These are phyloP conservation scores for Hortaea werneckii DNA, from an alignment of 2,329 filamentous ascomycete species.

Conservation along the genomic window DNA sequence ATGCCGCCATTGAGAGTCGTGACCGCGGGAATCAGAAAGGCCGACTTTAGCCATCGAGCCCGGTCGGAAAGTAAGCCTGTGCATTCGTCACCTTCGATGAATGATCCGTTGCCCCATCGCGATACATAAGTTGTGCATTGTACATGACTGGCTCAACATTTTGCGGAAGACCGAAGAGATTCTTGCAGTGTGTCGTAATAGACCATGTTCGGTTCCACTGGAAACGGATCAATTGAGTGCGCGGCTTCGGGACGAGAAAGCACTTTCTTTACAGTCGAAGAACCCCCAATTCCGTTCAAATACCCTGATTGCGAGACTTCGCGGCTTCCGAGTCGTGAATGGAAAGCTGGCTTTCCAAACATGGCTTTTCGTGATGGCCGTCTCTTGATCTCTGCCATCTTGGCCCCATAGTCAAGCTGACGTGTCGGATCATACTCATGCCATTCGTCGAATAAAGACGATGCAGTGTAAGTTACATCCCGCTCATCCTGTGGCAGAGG, in stretches of 20 bases:
- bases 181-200: slow-evolving; percentile 11
- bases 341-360: slow-evolving; percentile 12
- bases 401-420: slow-evolving; percentile 36
- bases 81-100: slow-evolving; percentile 9
- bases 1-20: too few relatives aligned
- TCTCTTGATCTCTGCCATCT: slow-evolving; percentile 44
- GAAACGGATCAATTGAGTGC: background rate
- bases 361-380: slow-evolving; percentile 28
- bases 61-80: slow-evolving; percentile 8
- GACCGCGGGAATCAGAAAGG: too few relatives aligned
- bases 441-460: slow-evolving; percentile 15
- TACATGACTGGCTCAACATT: slow-evolving; percentile 11
- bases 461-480: too few relatives aligned
- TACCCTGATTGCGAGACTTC: background rate
- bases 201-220: slow-evolving; percentile 1
- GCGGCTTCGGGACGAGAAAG: background rate
- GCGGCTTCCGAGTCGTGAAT: slow-evolving; percentile 3
- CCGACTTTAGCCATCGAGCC: background rate
- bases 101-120: slow-evolving; percentile 9
- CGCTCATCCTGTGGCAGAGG: too few relatives aligned
- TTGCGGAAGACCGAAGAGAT: slow-evolving; percentile 3
- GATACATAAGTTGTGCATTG: slow-evolving; percentile 15
- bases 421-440: slow-evolving; percentile 13
- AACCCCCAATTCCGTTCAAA: background rate
- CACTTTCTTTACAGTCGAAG: background rate